Base-by-base conservation (phyloP, 2,329 filamentous ascomycete species). In the Trichoderma sp. region DNA sequence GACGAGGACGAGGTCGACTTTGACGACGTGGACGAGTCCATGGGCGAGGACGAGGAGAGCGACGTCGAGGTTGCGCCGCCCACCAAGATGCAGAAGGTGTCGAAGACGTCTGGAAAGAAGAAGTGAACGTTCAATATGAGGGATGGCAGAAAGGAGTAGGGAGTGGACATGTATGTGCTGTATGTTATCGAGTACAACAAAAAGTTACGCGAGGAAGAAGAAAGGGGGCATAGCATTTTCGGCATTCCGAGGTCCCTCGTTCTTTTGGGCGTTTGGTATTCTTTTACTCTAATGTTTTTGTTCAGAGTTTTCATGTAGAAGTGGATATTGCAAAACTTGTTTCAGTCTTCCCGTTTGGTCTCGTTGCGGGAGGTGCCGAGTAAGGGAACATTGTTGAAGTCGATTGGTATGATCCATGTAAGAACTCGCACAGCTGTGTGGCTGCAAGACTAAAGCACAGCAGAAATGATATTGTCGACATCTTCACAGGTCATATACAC, bases 1-100 rank as follows among this genome's bases (percentile, higher is more conserved):
- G 83, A 87, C 24, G 85, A 86, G 66, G 83, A 88, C 19, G 85
- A 88, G 66, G 84, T 85, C 2, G 79, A 86, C 52, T 82, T 88
- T 63, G 82, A 86, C 43, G 87, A 89, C 60, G 79, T 82, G 7
- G 78, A 81, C 39, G 82, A 84, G 60, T 84, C 82, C 9, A 76
- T 78, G 74, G 82, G 81, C 7, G 87, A 88, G 66, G 84, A 85
- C 10, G 84, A 83, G 41, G 81, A 82, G 66, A 83, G 80, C 62
- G 83, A 85, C 56, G 77, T 75, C 19, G 82, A 83, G 68, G 77
- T 79, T 10, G 80, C 78, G 48, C 80, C 82, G 7, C 81, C 82
- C 50, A 73, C 78, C 60, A 82, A 82, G 72, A 70, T 81, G 67
- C 76, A 77, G 67, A 81, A 80, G 72, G 74, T 75, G 51, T 73